Conservation (phyloP, 2,329 filamentous ascomycete species). For the Aspergillus spinulosporus region DNA sequence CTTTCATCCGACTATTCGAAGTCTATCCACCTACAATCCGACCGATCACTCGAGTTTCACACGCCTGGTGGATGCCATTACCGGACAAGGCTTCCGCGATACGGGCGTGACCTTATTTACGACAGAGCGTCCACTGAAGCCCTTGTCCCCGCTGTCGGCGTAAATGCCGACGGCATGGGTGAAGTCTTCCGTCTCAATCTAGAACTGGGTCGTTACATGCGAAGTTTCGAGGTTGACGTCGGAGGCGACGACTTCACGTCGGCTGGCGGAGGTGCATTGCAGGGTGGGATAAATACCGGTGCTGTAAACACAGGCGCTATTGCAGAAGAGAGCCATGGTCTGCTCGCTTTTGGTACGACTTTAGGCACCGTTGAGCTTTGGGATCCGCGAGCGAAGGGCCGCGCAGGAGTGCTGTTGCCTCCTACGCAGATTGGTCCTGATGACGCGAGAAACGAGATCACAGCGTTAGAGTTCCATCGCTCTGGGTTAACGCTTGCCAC, state of each 20-base stretch:
- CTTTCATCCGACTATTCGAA: slow-evolving; percentile 92
- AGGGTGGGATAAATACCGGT: slow-evolving; percentile 82
- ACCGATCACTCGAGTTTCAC: slow-evolving; percentile 90
- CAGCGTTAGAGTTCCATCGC: slow-evolving; percentile 80
- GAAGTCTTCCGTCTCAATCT: slow-evolving; percentile 93
- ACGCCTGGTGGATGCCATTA: slow-evolving; percentile 86
- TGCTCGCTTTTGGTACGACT: slow-evolving; percentile 90
- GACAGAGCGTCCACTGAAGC: slow-evolving; percentile 80
- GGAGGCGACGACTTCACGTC: slow-evolving; percentile 74
- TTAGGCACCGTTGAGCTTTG: slow-evolving; percentile 94
- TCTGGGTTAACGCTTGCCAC: slow-evolving; percentile 83
- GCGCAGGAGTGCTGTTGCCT: slow-evolving; percentile 72
- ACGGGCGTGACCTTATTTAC: slow-evolving; percentile 86
- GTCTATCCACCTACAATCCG: slow-evolving; percentile 87
- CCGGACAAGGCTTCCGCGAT: slow-evolving; percentile 83
- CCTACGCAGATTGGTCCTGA: slow-evolving; percentile 44
- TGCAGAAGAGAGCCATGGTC: slow-evolving; percentile 83
- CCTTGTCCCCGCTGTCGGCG: slow-evolving; percentile 80
- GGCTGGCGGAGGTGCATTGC: slow-evolving; percentile 69
- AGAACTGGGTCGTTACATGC: slow-evolving; percentile 90
- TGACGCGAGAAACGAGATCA: slow-evolving; percentile 63
- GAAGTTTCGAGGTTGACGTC: slow-evolving; percentile 86
- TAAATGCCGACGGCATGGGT: slow-evolving; percentile 80
- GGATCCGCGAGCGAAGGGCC: slow-evolving; percentile 81
- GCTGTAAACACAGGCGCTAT: slow-evolving; percentile 85